A percentile compares a stretch with the other conserved stretches of the same genome.
phyloP scores from a whole-genome alignment of 2,329 filamentous ascomycete species.

The Tympanopsis confertula region DNA sequence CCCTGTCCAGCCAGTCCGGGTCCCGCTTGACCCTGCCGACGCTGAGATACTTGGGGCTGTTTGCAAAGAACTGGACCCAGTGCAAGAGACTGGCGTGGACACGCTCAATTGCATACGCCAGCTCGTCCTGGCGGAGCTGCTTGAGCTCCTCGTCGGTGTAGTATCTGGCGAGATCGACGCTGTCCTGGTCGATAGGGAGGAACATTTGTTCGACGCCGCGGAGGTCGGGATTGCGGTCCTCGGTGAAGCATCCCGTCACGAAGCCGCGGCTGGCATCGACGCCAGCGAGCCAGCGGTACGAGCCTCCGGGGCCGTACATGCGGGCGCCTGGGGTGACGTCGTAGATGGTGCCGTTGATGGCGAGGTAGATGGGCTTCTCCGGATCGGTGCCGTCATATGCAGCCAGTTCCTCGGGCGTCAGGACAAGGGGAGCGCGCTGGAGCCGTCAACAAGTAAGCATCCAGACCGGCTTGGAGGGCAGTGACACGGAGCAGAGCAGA shows the following conservation, averaged over 20 bases:
- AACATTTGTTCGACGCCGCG: constrained; percentile 82
- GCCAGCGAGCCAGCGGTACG: constrained; percentile 79
- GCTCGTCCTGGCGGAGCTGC: constrained; percentile 47
- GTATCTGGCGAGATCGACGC: constrained; percentile 44
- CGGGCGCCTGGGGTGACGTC: constrained; percentile 61
- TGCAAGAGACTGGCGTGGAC: constrained; percentile 60
- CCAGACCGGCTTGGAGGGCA: constrained; percentile 3
- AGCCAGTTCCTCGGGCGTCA: constrained; percentile 66
- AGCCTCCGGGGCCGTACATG: constrained; percentile 73
- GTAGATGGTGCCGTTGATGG: constrained; percentile 78
- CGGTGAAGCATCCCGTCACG: constrained; percentile 83
- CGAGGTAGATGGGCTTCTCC: constrained; percentile 72
- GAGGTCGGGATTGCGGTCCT: constrained; percentile 75
- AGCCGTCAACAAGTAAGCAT: constrained; percentile 22
- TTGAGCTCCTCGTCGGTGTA: constrained; percentile 42
- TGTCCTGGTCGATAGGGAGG: constrained; percentile 48
- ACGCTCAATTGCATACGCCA: constrained; percentile 48
- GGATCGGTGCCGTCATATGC: constrained; percentile 69
- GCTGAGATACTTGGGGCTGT: constrained; percentile 68
- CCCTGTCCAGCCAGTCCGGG: constrained; percentile 47
- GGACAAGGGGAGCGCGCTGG: constrained; percentile 46
- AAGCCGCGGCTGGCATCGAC: constrained; percentile 78
- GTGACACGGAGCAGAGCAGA: not conserved
- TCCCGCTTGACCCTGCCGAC: constrained; percentile 64
- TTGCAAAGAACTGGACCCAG: constrained; percentile 76